phyloP scores from a whole-genome alignment of 2,329 filamentous ascomycete species.

The Blastomyces silverae region DNA sequence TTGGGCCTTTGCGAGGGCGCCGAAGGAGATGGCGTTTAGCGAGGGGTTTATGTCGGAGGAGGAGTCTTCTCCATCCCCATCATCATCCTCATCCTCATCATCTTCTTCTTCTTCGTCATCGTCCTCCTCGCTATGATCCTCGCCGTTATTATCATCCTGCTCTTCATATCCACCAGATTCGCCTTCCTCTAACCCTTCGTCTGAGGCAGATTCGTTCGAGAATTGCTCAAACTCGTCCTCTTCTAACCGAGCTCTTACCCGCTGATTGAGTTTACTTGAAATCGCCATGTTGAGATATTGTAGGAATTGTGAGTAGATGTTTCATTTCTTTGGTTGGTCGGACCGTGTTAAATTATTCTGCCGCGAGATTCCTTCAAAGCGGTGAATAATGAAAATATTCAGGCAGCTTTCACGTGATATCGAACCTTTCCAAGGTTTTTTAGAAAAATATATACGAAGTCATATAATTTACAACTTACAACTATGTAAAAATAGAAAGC shows the following conservation, averaged over 20 bases:
- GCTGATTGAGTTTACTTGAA: constrained; percentile 36
- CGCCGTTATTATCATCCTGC: constrained; percentile 38
- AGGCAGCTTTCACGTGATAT: background rate
- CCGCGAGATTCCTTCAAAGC: background rate
- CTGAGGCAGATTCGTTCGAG: constrained; percentile 27
- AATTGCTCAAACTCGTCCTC: constrained; percentile 34
- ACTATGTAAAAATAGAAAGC: too few species aligned
- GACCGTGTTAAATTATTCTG: background rate
- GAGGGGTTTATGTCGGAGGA: constrained; percentile 33
- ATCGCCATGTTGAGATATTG: constrained; percentile 30
- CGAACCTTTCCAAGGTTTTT: too few species aligned
- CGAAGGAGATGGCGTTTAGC: constrained; percentile 68
- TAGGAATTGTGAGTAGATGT: background rate
- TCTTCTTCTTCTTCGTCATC: constrained; percentile 18
- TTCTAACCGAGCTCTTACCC: constrained; percentile 37
- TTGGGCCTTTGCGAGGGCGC: constrained; percentile 81
- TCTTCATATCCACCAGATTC: constrained; percentile 24
- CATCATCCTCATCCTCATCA: constrained; percentile 28
- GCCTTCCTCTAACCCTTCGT: constrained; percentile 18
- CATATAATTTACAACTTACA: too few species aligned
- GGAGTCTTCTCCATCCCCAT: background rate
- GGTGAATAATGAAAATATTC: background rate
- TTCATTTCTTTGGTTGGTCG: background rate
- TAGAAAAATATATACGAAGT: too few species aligned
- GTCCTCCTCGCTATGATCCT: constrained; percentile 24